Percentiles rank a stretch among this genome's conserved stretches.
phyloP scores from a whole-genome alignment of 192 early-diverging fungal species.

The Linnemannia exigua region DNA sequence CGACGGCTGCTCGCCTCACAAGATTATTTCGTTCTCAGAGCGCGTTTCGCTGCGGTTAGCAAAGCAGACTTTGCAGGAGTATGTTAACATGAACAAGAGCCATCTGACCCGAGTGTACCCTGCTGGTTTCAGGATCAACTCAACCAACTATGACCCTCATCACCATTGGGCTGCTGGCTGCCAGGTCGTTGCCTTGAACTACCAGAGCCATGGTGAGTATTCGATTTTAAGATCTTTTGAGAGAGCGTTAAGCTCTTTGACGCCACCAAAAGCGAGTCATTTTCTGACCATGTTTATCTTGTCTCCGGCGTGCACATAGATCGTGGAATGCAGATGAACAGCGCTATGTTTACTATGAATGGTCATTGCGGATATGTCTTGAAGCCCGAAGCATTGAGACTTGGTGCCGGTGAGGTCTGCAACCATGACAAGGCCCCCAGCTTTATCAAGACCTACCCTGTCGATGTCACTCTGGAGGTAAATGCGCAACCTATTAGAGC shows the following conservation, averaged over 20 bases:
- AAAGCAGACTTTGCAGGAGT: constrained; percentile 65
- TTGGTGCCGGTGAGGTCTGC: constrained; percentile 27
- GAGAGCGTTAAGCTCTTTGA: no score
- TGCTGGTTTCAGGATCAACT: constrained; percentile 79
- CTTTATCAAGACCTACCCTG: constrained; percentile 38
- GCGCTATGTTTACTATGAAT: constrained; percentile 85
- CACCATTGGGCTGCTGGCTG: constrained; percentile 84
- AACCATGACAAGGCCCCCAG: constrained; percentile 39
- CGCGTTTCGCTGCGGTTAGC: constrained; percentile 66
- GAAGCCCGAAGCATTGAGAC: constrained; percentile 71
- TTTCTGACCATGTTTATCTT: neutral
- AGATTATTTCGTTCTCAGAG: constrained; percentile 80
- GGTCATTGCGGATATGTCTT: constrained; percentile 85
- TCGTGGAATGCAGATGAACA: constrained; percentile 84
- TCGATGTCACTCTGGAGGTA: constrained; percentile 58
- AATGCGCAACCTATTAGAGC: neutral
- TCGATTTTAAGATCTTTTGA: neutral
- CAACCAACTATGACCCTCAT: constrained; percentile 89
- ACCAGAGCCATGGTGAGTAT: constrained; percentile 79
- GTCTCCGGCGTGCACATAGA: constrained; percentile 53
- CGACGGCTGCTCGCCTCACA: constrained; percentile 66
- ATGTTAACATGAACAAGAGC: constrained; percentile 67
- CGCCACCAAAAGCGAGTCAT: neutral
- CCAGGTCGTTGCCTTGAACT: constrained; percentile 94
- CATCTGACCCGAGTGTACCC: constrained; percentile 89